Conservation (phyloP, 1,284 basidiomycete species). For the Vanrija sp. region DNA sequence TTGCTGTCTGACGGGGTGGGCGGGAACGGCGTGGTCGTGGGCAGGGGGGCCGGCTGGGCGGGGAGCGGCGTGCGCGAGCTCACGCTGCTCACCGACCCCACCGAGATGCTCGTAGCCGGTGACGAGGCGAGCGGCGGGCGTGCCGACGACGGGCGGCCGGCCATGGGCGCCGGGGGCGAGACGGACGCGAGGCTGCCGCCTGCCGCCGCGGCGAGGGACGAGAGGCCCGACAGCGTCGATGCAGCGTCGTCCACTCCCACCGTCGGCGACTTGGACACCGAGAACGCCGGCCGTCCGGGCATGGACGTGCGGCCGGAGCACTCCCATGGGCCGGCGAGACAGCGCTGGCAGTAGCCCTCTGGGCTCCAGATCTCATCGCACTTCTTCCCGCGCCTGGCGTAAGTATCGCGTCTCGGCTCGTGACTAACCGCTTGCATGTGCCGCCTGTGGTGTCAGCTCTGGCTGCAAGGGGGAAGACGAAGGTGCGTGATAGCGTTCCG, state of each 20-base stretch:
- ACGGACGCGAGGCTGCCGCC: too few relatives aligned
- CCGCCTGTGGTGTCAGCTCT: slow-evolving; percentile 12
- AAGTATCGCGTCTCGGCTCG: not conserved
- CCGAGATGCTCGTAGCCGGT: too few relatives aligned
- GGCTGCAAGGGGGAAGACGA: too few relatives aligned
- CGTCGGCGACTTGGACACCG: too few relatives aligned
- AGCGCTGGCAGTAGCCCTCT: slow-evolving; percentile 25
- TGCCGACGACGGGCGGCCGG: too few relatives aligned
- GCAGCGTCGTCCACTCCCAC: too few relatives aligned
- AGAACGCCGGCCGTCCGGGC: not conserved
- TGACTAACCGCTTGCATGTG: slow-evolving; percentile 24
- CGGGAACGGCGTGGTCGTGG: not conserved
- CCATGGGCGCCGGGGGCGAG: too few relatives aligned
- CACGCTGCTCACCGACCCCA: too few relatives aligned
- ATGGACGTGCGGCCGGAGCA: slow-evolving; percentile 15
- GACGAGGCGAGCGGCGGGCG: too few relatives aligned
- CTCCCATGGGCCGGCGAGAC: slow-evolving; percentile 22
- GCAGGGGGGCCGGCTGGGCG: not conserved
- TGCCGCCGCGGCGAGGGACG: too few relatives aligned
- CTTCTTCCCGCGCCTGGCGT: slow-evolving; percentile 27
- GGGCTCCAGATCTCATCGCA: slow-evolving; percentile 29
- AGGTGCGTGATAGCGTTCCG: too few relatives aligned
- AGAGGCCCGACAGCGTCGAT: too few relatives aligned
- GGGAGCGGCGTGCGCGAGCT: not conserved
- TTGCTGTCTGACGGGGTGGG: not conserved